phyloP scores from a whole-genome alignment of 176 grass and related monocot genomes.

The Elaeis guineensis region DNA sequence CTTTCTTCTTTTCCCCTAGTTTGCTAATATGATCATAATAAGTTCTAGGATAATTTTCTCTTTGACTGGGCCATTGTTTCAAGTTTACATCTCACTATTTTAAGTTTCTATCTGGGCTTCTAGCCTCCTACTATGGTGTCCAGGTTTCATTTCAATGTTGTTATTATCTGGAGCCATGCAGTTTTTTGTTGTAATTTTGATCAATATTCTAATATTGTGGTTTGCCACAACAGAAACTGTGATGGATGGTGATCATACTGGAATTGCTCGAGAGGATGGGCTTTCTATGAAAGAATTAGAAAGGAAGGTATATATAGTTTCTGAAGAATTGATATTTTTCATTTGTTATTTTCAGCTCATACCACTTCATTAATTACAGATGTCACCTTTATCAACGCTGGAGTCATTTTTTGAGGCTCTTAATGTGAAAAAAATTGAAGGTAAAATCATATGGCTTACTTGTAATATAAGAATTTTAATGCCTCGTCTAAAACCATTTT shows the following conservation, averaged over 20 bases:
- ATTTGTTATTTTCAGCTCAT: slow-evolving; percentile 15
- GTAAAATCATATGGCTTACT: slow-evolving; percentile 17
- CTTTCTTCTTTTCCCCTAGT: no score
- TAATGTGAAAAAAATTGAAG: slow-evolving; percentile 97
- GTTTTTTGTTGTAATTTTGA: no score
- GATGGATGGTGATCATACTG: slow-evolving; percentile 17
- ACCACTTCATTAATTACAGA: slow-evolving; percentile 31
- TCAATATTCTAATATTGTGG: slow-evolving; percentile 1
- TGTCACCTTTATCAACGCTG: slow-evolving; percentile 69
- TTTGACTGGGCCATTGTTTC: no score
- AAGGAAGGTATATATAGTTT: slow-evolving; percentile 40
- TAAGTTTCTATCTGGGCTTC: no score
- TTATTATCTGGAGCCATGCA: no score
- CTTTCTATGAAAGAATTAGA: slow-evolving; percentile 63
- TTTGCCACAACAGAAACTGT: slow-evolving; percentile 22
- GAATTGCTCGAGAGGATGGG: slow-evolving; percentile 33
- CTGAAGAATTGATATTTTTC: neutral
- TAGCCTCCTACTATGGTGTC: no score
- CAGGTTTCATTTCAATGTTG: no score
- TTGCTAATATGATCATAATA: no score
- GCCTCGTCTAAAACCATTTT: slow-evolving; percentile 24
- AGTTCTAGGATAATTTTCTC: no score
- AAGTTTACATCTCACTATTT: no score
- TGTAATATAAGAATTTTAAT: neutral
- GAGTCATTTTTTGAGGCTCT: slow-evolving; percentile 90